phyloP scores from a whole-genome alignment of 116 monocot species.

The Dioscorea cayenensis region DNA sequence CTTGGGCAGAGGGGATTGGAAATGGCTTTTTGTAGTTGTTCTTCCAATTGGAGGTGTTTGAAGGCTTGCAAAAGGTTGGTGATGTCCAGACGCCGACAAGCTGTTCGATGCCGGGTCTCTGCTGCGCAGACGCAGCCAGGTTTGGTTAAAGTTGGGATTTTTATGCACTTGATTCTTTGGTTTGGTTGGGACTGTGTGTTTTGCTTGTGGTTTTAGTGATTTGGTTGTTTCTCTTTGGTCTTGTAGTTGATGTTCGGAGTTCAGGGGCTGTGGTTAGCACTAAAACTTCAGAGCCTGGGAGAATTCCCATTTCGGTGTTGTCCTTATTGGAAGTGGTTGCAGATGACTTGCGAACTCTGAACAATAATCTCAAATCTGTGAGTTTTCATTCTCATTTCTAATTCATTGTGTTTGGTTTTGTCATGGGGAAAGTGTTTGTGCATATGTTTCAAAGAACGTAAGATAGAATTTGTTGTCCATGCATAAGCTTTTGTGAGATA shows the following conservation, averaged over 20 bases:
- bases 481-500: too few species aligned
- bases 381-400: slow-evolving; percentile 9
- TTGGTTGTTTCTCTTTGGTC: neutral
- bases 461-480: neutral
- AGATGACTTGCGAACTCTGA: slow-evolving; percentile 37
- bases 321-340: slow-evolving; percentile 37
- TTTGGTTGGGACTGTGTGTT: neutral
- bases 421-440: neutral
- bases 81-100: slow-evolving; percentile 7
- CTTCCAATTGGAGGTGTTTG: neutral
- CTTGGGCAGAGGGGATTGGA: slow-evolving; percentile 9
- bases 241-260: slow-evolving; percentile 12
- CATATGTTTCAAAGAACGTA: neutral
- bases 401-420: neutral
- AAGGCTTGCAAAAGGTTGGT: slow-evolving; percentile 4
- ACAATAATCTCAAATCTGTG: slow-evolving; percentile 53
- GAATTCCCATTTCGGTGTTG: slow-evolving; percentile 22
- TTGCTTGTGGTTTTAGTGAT: neutral
- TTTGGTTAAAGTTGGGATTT: slow-evolving; percentile 13
- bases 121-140: slow-evolving; percentile 9
- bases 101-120: slow-evolving; percentile 35
- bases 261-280: neutral
- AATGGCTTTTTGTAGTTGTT: slow-evolving; percentile 3
- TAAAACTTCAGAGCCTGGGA: neutral
- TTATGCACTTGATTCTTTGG: neutral